Percentiles rank a stretch among this genome's conserved stretches.
Conservation (phyloP, 148 eudicot genomes). For the Diospyros kaki region DNA sequence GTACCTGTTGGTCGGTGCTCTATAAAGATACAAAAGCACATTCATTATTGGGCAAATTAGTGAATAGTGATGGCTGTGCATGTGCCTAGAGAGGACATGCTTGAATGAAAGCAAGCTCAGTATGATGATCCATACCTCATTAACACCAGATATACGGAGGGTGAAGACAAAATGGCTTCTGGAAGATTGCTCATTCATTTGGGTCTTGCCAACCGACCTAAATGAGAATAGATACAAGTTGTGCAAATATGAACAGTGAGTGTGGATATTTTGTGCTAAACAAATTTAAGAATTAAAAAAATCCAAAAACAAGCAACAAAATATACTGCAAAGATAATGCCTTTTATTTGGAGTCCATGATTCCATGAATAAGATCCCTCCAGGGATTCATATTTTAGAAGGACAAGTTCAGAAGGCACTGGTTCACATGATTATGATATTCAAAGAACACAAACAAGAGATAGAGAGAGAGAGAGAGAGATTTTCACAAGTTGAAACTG, state of each 20-base stretch:
- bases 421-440: too few relatives aligned
- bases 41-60: not conserved
- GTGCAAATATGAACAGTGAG: not conserved
- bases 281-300: not conserved
- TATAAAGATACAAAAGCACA: conserved; percentile 12
- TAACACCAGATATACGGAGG: conserved; percentile 77
- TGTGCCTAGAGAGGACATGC: not conserved
- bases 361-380: too few relatives aligned
- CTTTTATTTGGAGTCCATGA: too few relatives aligned
- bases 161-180: conserved; percentile 98
- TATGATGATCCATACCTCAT: conserved; percentile 52
- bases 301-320: not conserved
- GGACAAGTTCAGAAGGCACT: too few relatives aligned
- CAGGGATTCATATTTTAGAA: too few relatives aligned
- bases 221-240: conserved; percentile 9
- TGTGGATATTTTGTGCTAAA: not conserved
- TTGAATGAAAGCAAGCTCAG: not conserved
- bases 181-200: conserved; percentile 96
- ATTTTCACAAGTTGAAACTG: too few relatives aligned
- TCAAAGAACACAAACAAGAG: too few relatives aligned
- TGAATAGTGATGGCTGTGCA: not conserved
- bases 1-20: conserved; percentile 97
- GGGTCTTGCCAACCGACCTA: conserved; percentile 93
- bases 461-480: too few relatives aligned
- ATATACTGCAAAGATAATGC: not conserved